Conservation (phyloP, 352 stramenopile species). For the Phytophthora hibernalis region DNA sequence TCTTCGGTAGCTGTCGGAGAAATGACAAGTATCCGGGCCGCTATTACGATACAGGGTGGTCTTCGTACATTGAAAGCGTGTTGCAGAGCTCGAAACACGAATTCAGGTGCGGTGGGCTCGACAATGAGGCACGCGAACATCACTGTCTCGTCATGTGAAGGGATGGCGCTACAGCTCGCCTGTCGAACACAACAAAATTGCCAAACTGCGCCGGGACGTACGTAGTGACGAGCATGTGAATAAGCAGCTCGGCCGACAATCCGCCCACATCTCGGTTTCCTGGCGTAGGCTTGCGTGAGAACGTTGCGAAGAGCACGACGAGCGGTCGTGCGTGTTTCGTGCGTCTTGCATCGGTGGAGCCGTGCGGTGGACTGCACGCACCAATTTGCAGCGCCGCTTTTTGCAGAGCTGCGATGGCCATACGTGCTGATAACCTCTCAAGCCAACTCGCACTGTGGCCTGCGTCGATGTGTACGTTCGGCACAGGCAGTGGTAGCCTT, state of each 20-base stretch:
- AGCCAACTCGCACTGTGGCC: constrained; percentile 72
- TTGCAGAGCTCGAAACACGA: constrained; percentile 80
- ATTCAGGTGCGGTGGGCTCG: constrained; percentile 44
- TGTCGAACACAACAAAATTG: constrained; percentile 90
- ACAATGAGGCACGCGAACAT: constrained; percentile 61
- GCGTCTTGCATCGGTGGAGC: constrained; percentile 60
- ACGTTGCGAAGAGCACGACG: constrained; percentile 92
- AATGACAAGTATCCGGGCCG: constrained; percentile 39
- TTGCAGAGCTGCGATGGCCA: constrained; percentile 54
- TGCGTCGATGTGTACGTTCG: constrained; percentile 75
- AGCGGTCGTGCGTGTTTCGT: constrained; percentile 85
- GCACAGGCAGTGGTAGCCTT: constrained; percentile 72
- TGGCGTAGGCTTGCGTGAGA: constrained; percentile 80
- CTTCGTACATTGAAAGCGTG: constrained; percentile 90
- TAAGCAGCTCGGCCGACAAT: constrained; percentile 83
- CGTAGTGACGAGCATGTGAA: constrained; percentile 93
- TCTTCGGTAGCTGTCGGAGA: constrained; percentile 19
- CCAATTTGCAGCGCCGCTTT: constrained; percentile 72
- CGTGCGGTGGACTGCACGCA: constrained; percentile 68
- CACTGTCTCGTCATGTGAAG: constrained; percentile 55
- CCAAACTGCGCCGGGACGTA: constrained; percentile 93
- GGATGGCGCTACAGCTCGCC: constrained; percentile 60
- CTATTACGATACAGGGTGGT: constrained; percentile 85
- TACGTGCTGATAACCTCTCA: constrained; percentile 62
- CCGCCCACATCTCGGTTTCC: constrained; percentile 89